Conservation (phyloP, 1,284 basidiomycete genomes). For the Ceratobasidium sp. region DNA sequence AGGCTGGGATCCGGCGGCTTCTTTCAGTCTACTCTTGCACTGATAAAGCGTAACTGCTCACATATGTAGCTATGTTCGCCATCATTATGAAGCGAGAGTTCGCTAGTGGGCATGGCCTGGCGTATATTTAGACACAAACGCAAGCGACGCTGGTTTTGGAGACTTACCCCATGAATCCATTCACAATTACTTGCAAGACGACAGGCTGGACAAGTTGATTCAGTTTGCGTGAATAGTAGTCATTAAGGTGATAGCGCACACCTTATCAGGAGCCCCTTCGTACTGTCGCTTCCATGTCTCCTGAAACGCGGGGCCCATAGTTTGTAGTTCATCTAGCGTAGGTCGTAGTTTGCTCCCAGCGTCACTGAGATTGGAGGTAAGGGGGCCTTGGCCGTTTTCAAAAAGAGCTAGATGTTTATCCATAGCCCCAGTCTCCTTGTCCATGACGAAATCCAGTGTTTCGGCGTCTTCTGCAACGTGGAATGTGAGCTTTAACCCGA, state of each 20-base stretch:
- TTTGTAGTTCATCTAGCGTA: conserved; percentile 60
- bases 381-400: conserved; percentile 25
- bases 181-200: conserved; percentile 15
- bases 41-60: conserved; percentile 5
- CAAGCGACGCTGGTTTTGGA: not conserved
- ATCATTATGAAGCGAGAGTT: conserved; percentile 34
- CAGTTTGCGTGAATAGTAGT: not conserved
- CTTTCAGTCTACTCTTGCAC: not conserved
- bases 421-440: conserved; percentile 27
- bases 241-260: not conserved
- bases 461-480: conserved; percentile 38
- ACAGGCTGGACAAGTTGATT: conserved; percentile 3
- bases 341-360: conserved; percentile 68
- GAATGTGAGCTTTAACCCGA: not conserved
- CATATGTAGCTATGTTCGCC: conserved; percentile 28
- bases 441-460: conserved; percentile 22
- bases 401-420: conserved; percentile 14
- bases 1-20: conserved; percentile 43
- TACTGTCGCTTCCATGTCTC: conserved; percentile 63
- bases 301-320: conserved; percentile 63
- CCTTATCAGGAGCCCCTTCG: conserved; percentile 63
- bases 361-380: conserved; percentile 53
- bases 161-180: conserved; percentile 35
- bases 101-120: conserved; percentile 55
- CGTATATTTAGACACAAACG: conserved; percentile 49